Evolutionary conservation across 495 filamentous ascomycete genomes (phyloP).

Genomic region (Massariosphaeria phaeospora): DNA sequence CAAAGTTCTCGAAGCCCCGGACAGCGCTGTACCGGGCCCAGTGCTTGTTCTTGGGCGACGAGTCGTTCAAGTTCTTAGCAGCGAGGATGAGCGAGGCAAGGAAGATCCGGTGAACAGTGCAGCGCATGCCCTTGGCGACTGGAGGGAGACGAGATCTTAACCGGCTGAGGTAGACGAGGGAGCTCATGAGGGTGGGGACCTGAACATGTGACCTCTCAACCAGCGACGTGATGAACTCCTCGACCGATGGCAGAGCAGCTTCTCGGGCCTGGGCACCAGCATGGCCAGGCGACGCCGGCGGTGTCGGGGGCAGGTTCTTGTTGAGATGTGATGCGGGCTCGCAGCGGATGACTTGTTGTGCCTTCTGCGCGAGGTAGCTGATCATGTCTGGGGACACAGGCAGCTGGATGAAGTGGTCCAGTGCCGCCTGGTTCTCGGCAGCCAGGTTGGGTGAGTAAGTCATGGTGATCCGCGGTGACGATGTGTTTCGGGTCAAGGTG

Average conservation of each 20-base stretch:
- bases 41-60: constrained; percentile 99
- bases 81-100: constrained; percentile 73
- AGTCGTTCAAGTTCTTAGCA: constrained; percentile 79
- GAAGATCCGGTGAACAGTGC: constrained; percentile 89
- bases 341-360: constrained; percentile 84
- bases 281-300: constrained; percentile 60
- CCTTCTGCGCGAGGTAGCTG: constrained; percentile 73
- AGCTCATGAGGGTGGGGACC: constrained; percentile 93
- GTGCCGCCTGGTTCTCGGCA: constrained; percentile 67
- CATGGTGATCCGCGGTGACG: constrained; percentile 36
- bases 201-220: constrained; percentile 93
- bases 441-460: constrained; percentile 39
- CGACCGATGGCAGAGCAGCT: constrained; percentile 66
- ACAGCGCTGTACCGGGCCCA: constrained; percentile 88
- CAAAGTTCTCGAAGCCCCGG: constrained; percentile 71
- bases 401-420: constrained; percentile 81
- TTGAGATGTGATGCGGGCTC: constrained; percentile 53
- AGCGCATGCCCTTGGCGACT: constrained; percentile 93
- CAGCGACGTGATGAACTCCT: constrained; percentile 84
- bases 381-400: constrained; percentile 84
- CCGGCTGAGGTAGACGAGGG: constrained; percentile 84
- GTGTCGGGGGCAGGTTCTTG: constrained; percentile 62
- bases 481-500: neutral
- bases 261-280: constrained; percentile 43
- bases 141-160: constrained; percentile 79